A percentile compares a stretch with the other conserved stretches of the same genome.
These are phyloP conservation scores for Hymenoscyphus scutula DNA, from an alignment of 2,329 filamentous ascomycete species.

Conservation along the genomic window DNA sequence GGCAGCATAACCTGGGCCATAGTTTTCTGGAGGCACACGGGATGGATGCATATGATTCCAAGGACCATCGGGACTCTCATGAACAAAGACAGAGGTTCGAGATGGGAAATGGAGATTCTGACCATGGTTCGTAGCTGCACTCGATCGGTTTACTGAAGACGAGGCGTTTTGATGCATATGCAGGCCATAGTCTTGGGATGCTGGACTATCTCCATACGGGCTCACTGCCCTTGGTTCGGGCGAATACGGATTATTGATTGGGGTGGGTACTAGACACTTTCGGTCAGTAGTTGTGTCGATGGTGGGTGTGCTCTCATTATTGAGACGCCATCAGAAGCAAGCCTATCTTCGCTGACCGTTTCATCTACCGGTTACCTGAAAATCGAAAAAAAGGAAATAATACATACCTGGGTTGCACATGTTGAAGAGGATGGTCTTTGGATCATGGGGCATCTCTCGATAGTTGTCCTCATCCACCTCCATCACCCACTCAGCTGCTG, in stretches of 20 bases:
- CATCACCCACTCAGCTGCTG: slow-evolving; percentile 15
- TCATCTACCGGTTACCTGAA: background rate
- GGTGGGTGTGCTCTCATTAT: background rate
- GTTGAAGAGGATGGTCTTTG: slow-evolving; percentile 13
- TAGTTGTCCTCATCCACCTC: slow-evolving; percentile 14
- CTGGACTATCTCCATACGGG: slow-evolving; percentile 6
- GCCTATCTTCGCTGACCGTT: background rate
- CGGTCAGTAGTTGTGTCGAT: background rate
- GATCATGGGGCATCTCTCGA: slow-evolving; percentile 14
- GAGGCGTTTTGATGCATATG: slow-evolving; percentile 11
- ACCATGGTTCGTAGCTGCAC: background rate
- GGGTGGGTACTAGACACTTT: slow-evolving; percentile 10
- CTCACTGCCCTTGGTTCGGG: slow-evolving; percentile 8
- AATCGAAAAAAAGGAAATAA: background rate
- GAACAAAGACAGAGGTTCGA: slow-evolving; percentile 12
- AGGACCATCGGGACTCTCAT: slow-evolving; percentile 15
- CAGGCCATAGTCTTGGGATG: slow-evolving; percentile 11
- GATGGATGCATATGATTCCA: slow-evolving; percentile 22
- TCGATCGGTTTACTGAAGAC: background rate
- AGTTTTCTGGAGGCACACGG: slow-evolving; percentile 12
- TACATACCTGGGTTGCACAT: slow-evolving; percentile 14
- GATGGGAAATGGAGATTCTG: background rate
- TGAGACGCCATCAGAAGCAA: background rate
- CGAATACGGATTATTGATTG: slow-evolving; percentile 11
- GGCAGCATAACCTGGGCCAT: slow-evolving; percentile 15